These are phyloP conservation scores for Eucalyptus viminalis DNA, from an alignment of 345 rosid species.

Conservation along the genomic window DNA sequence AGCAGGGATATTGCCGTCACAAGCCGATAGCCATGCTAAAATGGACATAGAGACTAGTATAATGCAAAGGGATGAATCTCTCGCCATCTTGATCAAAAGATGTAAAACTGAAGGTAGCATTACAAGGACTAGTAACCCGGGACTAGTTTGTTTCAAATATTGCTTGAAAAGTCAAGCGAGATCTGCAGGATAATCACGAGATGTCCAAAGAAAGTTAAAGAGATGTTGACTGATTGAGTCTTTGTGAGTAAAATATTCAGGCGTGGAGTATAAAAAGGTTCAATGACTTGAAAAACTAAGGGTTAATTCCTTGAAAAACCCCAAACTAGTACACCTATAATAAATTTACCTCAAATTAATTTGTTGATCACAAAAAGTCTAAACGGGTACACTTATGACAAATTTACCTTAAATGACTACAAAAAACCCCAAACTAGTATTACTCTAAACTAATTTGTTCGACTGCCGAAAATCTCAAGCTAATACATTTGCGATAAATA, in stretches of 20 bases:
- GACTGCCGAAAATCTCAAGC: too few relatives aligned
- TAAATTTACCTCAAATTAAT: too few relatives aligned
- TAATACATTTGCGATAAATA: too few relatives aligned
- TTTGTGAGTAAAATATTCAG: fast-evolving
- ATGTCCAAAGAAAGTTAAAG: neutral
- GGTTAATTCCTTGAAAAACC: too few relatives aligned
- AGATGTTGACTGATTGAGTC: fast-evolving
- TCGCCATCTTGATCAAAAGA: neutral
- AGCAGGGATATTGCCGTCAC: neutral
- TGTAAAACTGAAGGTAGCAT: neutral
- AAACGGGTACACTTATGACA: too few relatives aligned
- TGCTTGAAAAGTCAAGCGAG: neutral
- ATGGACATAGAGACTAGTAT: neutral
- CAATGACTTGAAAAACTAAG: neutral
- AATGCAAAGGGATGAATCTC: neutral
- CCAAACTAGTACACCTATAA: too few relatives aligned
- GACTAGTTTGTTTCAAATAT: neutral
- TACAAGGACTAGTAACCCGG: neutral
- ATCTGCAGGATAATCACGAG: fast-evolving
- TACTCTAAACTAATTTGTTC: too few relatives aligned
- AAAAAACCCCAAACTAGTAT: too few relatives aligned
- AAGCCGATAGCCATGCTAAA: neutral
- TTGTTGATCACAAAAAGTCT: too few relatives aligned
- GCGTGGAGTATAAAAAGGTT: fast-evolving
- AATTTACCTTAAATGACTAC: too few relatives aligned